phyloP scores from a whole-genome alignment of 2,329 filamentous ascomycete genomes.

The Fusarium robinianum region DNA sequence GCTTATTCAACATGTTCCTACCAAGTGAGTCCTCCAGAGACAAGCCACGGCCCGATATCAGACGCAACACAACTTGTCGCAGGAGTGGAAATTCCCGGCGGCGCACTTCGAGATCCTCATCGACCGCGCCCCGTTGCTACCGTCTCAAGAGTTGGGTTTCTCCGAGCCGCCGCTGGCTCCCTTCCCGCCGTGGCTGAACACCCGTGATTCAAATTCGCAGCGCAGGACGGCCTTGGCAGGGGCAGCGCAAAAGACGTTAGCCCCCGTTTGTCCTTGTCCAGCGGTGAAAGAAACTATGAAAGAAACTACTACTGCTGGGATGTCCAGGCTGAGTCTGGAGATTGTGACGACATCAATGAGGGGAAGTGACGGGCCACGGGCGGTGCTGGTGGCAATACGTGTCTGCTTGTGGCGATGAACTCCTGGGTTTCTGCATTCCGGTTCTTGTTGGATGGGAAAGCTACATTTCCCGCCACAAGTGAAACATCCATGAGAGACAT shows the following conservation, averaged over 20 bases:
- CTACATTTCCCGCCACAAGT: no score
- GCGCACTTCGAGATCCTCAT: constrained; percentile 6
- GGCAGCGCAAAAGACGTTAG: constrained; percentile 24
- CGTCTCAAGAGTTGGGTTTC: constrained; percentile 2
- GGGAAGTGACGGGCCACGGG: no score
- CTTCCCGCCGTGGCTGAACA: constrained; percentile 22
- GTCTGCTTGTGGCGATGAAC: no score
- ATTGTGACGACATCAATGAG: constrained; percentile 32
- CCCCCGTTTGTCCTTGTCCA: constrained; percentile 2
- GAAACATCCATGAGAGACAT: no score
- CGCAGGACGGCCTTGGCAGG: constrained; percentile 30
- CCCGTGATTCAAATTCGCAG: constrained; percentile 25
- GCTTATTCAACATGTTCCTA: constrained; percentile 10
- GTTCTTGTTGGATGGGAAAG: no score
- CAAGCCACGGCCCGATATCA: constrained; percentile 22
- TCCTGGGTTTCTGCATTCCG: no score
- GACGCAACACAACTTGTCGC: constrained; percentile 15
- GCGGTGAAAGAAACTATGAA: constrained; percentile 5
- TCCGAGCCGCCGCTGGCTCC: no score
- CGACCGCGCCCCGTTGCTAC: constrained; percentile 2
- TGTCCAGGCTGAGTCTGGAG: constrained; percentile 20
- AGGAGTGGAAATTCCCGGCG: not conserved
- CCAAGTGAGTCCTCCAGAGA: constrained; percentile 6
- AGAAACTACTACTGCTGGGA: not conserved
- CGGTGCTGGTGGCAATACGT: no score